These are phyloP conservation scores for Pisolithus marmoratus DNA, from an alignment of 768 basidiomycete genomes.

Conservation along the genomic window DNA sequence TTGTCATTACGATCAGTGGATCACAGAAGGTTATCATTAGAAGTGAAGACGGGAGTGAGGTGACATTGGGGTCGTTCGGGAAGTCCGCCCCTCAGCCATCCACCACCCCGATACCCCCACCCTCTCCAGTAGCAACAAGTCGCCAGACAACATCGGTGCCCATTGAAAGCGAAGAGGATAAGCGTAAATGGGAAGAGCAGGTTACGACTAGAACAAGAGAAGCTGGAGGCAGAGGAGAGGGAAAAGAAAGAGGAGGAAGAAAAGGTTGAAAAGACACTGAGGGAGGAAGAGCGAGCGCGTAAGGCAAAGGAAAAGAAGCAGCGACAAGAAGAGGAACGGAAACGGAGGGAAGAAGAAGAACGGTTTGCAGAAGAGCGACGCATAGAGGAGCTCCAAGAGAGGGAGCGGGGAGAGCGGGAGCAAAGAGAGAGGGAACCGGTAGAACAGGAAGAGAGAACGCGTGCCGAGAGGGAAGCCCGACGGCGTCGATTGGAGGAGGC, in stretches of 20 bases:
- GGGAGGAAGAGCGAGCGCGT: too few species aligned
- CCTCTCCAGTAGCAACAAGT: slow-evolving; percentile 25
- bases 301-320: too few species aligned
- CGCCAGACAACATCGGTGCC: slow-evolving; percentile 39
- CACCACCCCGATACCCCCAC: slow-evolving; percentile 34
- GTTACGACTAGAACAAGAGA: too few species aligned
- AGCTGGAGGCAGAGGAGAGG: too few species aligned
- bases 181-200: slow-evolving; percentile 44
- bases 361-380: slow-evolving; percentile 26
- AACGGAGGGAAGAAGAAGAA: slow-evolving; percentile 18
- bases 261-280: too few species aligned
- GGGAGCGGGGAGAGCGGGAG: slow-evolving; percentile 37
- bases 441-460: too few species aligned
- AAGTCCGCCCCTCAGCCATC: slow-evolving; percentile 40
- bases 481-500: slow-evolving; percentile 16
- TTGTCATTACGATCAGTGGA: slow-evolving; percentile 49
- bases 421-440: slow-evolving; percentile 23
- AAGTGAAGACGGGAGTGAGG: slow-evolving; percentile 57
- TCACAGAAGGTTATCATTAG: slow-evolving; percentile 49
- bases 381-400: slow-evolving; percentile 31
- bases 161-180: slow-evolving; percentile 59
- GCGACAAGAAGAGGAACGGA: slow-evolving; percentile 28
- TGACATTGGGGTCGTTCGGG: slow-evolving; percentile 51
- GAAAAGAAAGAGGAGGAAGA: too few species aligned
- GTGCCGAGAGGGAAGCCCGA: slow-evolving; percentile 29